Conservation (phyloP, 1,284 basidiomycete species). For the Meripilus lineatus region DNA sequence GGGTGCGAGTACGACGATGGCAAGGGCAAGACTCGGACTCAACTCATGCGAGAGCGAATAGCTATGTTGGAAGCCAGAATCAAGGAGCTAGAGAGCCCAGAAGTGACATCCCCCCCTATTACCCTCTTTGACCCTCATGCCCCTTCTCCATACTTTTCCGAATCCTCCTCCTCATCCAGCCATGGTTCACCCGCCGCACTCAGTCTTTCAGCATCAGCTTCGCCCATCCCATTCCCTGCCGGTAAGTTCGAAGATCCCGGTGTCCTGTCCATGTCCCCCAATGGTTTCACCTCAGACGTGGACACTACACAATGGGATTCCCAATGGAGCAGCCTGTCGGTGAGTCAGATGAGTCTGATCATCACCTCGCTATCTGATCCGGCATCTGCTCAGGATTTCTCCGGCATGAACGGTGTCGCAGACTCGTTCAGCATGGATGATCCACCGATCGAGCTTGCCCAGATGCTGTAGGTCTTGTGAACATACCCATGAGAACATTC, state of each 20-base stretch:
- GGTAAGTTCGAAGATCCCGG: constrained; percentile 13
- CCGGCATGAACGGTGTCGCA: constrained; percentile 41
- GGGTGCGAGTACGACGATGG: constrained; percentile 44
- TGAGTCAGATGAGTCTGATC: constrained; percentile 10
- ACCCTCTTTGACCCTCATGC: constrained; percentile 35
- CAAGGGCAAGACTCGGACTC: constrained; percentile 42
- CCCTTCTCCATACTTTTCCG: constrained; percentile 35
- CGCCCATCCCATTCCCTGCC: constrained; percentile 45
- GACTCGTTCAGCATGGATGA: constrained; percentile 48
- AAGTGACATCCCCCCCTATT: constrained; percentile 30
- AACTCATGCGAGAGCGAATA: constrained; percentile 41
- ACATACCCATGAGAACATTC: constrained; percentile 4
- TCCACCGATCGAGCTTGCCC: constrained; percentile 56
- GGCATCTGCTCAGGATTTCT: constrained; percentile 29
- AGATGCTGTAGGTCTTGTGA: constrained; percentile 51
- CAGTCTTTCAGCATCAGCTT: constrained; percentile 54
- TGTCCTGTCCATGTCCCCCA: constrained; percentile 12
- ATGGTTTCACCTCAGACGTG: constrained; percentile 14
- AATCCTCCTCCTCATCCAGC: constrained; percentile 59
- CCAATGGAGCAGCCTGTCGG: constrained; percentile 21
- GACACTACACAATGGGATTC: constrained; percentile 21
- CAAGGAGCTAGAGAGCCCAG: constrained; percentile 37
- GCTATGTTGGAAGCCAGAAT: constrained; percentile 35
- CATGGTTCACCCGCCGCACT: constrained; percentile 52
- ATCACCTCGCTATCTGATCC: neutral